Evolutionary conservation across 2,329 filamentous ascomycete genomes (phyloP).

Genomic region (Phyllosticta capitalensis): DNA sequence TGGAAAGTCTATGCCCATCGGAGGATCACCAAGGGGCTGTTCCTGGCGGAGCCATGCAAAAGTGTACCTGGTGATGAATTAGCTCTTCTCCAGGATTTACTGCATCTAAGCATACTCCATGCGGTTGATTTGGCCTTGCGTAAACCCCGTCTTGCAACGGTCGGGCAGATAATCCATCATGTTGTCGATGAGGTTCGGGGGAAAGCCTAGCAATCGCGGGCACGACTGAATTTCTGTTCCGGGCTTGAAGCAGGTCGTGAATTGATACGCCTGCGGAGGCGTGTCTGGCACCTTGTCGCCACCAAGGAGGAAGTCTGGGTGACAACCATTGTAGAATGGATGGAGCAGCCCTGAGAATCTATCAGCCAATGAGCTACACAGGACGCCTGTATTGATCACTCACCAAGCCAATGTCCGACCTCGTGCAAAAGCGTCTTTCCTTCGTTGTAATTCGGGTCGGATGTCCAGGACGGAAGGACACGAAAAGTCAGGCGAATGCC

Average conservation of each 20-base stretch:
- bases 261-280: neutral
- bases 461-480: neutral
- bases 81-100: neutral
- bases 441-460: neutral
- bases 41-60: neutral
- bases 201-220: neutral
- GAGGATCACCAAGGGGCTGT: no score
- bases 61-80: neutral
- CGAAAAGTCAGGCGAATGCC: neutral
- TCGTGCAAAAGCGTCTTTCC: neutral
- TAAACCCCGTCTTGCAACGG: neutral
- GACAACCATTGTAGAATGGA: neutral
- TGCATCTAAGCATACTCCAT: neutral
- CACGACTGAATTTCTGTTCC: neutral
- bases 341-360: neutral
- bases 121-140: neutral
- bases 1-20: no score
- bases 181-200: neutral
- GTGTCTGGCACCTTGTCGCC: neutral
- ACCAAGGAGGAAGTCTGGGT: neutral
- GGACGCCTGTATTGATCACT: neutral
- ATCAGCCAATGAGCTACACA: neutral
- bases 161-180: neutral
- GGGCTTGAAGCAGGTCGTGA: neutral
- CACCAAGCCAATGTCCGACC: neutral